These are phyloP conservation scores for Scleromitrula shiraiana DNA, from an alignment of 2,329 filamentous ascomycete species.

Conservation along the genomic window DNA sequence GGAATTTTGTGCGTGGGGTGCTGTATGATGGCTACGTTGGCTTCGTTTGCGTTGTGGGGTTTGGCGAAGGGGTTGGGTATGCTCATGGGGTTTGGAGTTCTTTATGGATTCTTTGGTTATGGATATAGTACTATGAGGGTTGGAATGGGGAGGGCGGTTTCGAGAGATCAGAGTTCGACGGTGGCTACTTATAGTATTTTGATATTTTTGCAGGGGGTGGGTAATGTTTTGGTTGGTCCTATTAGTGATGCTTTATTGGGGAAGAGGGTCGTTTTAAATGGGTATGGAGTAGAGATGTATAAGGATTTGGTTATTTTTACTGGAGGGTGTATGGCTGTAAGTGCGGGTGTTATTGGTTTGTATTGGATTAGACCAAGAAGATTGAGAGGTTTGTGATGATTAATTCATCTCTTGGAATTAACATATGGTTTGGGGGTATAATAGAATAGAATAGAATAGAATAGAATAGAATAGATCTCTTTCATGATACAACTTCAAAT, in stretches of 20 bases:
- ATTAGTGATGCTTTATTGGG: constrained; percentile 25
- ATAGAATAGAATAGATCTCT: too few relatives aligned
- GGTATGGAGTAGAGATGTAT: constrained; percentile 18
- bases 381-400: not conserved
- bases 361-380: constrained; percentile 12
- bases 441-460: too few relatives aligned
- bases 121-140: constrained; percentile 44
- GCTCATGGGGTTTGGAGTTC: constrained; percentile 40
- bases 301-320: constrained; percentile 19
- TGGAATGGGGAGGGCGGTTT: constrained; percentile 29
- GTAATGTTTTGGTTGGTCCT: constrained; percentile 28
- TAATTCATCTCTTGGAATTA: too few relatives aligned
- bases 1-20: constrained; percentile 35
- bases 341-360: constrained; percentile 14
- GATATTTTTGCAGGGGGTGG: constrained; percentile 27
- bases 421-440: too few relatives aligned
- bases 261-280: constrained; percentile 2
- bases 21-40: constrained; percentile 37
- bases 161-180: constrained; percentile 23
- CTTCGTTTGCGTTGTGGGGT: constrained; percentile 45
- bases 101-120: constrained; percentile 48
- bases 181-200: constrained; percentile 27
- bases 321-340: constrained; percentile 17
- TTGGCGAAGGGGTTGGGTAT: constrained; percentile 36
- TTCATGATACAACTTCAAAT: too few relatives aligned